Evolutionary conservation across 2,329 filamentous ascomycete genomes (phyloP), one percentile per base, ranked within the genome.

Genomic region (Penicillium expansum): DNA sequence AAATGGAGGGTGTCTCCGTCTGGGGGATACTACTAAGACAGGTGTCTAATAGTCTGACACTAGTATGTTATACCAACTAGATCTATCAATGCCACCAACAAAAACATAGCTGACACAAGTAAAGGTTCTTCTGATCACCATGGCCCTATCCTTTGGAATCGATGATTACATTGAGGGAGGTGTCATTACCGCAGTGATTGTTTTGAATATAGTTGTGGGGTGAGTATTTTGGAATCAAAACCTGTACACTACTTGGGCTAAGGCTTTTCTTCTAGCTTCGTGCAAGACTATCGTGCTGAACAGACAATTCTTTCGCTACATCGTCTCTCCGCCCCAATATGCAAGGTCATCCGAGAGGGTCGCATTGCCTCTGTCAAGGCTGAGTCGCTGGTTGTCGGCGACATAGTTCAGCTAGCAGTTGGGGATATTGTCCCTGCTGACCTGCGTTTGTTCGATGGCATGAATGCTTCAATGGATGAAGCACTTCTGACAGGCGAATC

Each of bases 1-100:
- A 85, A 76, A 84, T 86, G 79, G 85, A 87, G 76, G 85, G 86
- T 74, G 76, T 88, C 77, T 90, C 87, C 74, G 69, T 87, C 75
- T 89, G 86, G 84, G 84, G 88, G 77, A 89, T 91, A 77, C 82
- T 91, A 77, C 75, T 91, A 76, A 88, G 87, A 70, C 88, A 91
- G 78, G 83, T 90, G 66, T 89, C 87, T 63, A 91, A 91, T 77
- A 89, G 87, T 77, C 79, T 91, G 75, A 91, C 88, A 62, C 80
- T 88, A 71, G 86, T 81, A 74, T 66, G 76, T 69, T 48, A 50
- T 48, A 37, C 60, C 55, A 14, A 29, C 49, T 44, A 22, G 22
- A n/a, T 16, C 20, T 27, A 30, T n/a, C 4, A 7, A 24, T 41
- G 11, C 9, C 29, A 18, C 48, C 48, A 29, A 52, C 2, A 33